Conservation (phyloP, 2,329 filamentous ascomycete species). For the Cordyceps militaris region DNA sequence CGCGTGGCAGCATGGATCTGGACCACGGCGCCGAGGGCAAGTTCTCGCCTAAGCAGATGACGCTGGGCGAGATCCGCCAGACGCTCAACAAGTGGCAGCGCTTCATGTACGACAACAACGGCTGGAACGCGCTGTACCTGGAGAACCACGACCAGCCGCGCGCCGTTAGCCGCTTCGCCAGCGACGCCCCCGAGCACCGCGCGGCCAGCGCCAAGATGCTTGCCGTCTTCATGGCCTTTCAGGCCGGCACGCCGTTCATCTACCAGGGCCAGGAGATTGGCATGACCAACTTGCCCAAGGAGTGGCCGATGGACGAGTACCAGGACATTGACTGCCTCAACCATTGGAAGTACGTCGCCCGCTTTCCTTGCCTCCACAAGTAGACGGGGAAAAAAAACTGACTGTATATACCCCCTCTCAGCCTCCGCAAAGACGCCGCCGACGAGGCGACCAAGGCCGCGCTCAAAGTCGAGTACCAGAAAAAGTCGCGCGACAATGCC, state of each 20-base stretch:
- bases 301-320: slow-evolving; percentile 59
- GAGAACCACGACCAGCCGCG: slow-evolving; percentile 62
- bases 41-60: slow-evolving; percentile 36
- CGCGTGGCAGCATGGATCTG: slow-evolving; percentile 39
- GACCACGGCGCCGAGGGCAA: slow-evolving; percentile 40
- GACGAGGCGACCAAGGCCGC: slow-evolving; percentile 32
- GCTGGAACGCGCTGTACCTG: slow-evolving; percentile 59
- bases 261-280: slow-evolving; percentile 65
- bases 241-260: slow-evolving; percentile 58
- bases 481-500: slow-evolving; percentile 61
- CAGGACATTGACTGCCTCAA: slow-evolving; percentile 58
- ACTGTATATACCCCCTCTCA: slow-evolving; percentile 15
- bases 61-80: slow-evolving; percentile 43
- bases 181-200: slow-evolving; percentile 42
- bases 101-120: slow-evolving; percentile 51
- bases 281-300: slow-evolving; percentile 55
- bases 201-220: slow-evolving; percentile 51
- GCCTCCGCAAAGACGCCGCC: slow-evolving; percentile 30
- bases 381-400: neutral
- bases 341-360: slow-evolving; percentile 36
- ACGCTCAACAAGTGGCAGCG: slow-evolving; percentile 52
- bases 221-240: slow-evolving; percentile 47
- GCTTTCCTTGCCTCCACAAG: neutral
- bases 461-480: slow-evolving; percentile 41
- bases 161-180: slow-evolving; percentile 48